Conservation (phyloP, 2,329 filamentous ascomycete genomes). For the Aspergillus thermomutatus region DNA sequence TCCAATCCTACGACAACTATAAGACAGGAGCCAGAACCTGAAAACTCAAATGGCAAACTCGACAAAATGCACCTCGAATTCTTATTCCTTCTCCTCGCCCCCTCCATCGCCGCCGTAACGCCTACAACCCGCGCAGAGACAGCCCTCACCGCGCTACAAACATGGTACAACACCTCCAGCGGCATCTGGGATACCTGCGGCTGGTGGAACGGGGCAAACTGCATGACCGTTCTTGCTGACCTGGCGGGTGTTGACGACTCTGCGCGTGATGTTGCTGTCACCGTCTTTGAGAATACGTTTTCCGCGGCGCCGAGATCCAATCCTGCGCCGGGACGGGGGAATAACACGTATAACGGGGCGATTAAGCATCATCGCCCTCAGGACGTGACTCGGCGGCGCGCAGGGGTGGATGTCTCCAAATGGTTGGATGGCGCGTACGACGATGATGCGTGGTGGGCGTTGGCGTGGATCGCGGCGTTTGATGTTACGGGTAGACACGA, state of each 20-base stretch:
- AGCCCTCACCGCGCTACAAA: conserved; percentile 50
- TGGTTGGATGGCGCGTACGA: conserved; percentile 44
- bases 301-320: conserved; percentile 19
- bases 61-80: background rate
- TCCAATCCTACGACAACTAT: too few relatives aligned
- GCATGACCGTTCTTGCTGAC: conserved; percentile 60
- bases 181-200: conserved; percentile 63
- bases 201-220: conserved; percentile 76
- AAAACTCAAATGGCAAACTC: background rate
- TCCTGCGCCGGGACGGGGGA: conserved; percentile 14
- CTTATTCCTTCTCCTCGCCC: background rate
- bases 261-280: conserved; percentile 30
- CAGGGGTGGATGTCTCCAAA: conserved; percentile 17
- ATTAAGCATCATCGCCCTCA: background rate
- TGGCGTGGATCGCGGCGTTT: conserved; percentile 55
- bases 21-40: background rate
- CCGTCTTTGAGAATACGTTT: conserved; percentile 46
- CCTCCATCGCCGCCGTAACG: background rate
- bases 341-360: conserved; percentile 6
- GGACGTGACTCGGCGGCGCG: background rate
- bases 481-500: conserved; percentile 46
- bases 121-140: conserved; percentile 2
- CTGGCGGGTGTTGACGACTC: conserved; percentile 39
- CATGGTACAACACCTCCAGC: conserved; percentile 58
- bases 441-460: conserved; percentile 54